phyloP scores from a whole-genome alignment of 176 grass and related monocot species.

The Elymus sibiricus region DNA sequence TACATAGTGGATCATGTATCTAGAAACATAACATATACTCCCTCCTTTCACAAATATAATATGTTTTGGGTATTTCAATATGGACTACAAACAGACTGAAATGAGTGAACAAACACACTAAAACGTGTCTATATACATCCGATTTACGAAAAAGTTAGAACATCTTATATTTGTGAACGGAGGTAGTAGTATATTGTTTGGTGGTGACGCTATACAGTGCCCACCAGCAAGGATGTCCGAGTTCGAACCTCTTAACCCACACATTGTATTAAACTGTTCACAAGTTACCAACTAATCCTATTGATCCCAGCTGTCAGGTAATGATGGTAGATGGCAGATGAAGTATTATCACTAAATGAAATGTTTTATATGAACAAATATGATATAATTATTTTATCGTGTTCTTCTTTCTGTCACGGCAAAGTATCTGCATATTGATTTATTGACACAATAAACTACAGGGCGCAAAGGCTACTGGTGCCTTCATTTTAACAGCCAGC shows the following conservation, averaged over 20 bases:
- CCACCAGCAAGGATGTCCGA: neutral
- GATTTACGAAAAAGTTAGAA: too few species aligned
- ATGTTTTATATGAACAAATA: neutral
- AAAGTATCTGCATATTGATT: conserved; percentile 2
- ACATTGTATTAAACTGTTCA: neutral
- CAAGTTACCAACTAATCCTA: neutral
- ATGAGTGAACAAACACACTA: too few species aligned
- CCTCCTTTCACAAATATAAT: too few species aligned
- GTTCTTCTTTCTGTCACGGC: neutral
- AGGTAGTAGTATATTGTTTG: neutral
- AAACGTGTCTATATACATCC: too few species aligned
- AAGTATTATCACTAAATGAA: neutral
- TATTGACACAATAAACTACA: conserved; percentile 35
- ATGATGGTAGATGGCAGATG: neutral
- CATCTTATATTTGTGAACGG: too few species aligned
- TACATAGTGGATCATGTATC: neutral
- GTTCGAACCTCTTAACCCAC: neutral
- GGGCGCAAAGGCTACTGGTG: conserved; percentile 94
- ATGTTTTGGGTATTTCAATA: too few species aligned
- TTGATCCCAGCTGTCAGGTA: neutral
- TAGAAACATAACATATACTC: neutral
- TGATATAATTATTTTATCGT: neutral
- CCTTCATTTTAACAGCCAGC: conserved; percentile 94
- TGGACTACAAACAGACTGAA: too few species aligned
- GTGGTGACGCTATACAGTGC: neutral